Evolutionary conservation across 179 eudicot genomes (phyloP).

Genomic region (Dionaea muscipula): DNA sequence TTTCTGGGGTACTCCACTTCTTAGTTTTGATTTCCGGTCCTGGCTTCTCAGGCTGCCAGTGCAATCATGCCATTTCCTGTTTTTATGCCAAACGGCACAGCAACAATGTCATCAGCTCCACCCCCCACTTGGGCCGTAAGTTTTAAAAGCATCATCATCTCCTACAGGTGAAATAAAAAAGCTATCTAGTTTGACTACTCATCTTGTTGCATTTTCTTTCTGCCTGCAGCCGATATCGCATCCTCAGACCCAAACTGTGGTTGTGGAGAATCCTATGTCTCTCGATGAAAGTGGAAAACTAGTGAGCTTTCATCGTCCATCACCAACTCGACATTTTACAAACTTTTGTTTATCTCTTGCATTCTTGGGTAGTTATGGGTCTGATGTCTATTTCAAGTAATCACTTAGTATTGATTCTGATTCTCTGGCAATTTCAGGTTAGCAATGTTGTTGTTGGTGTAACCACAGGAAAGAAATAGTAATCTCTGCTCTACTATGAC

Average conservation of each 20-base stretch:
- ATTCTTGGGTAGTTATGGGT: not conserved
- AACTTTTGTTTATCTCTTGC: not conserved
- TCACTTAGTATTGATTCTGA: not conserved
- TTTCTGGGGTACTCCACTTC: not conserved
- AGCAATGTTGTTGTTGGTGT: slow-evolving; percentile 85
- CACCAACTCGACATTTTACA: not conserved
- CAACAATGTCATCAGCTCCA: slow-evolving; percentile 21
- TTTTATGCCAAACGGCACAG: slow-evolving; percentile 27
- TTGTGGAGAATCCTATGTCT: slow-evolving; percentile 80
- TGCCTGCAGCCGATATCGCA: slow-evolving; percentile 27
- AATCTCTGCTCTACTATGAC: no score
- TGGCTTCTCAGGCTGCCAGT: slow-evolving; percentile 27
- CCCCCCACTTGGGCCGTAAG: slow-evolving; percentile 40
- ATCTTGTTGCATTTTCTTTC: not conserved
- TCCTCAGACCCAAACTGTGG: slow-evolving; percentile 55
- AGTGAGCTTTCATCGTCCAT: slow-evolving; percentile 25
- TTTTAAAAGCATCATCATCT: not conserved
- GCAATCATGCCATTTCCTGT: slow-evolving; percentile 26
- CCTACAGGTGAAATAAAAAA: no score
- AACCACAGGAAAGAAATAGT: slow-evolving; percentile 47
- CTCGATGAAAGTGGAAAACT: slow-evolving; percentile 72
- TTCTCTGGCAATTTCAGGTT: slow-evolving; percentile 25
- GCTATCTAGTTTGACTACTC: not conserved
- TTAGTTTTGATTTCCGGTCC: not conserved
- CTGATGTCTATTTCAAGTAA: no score